Percentiles rank a stretch among this genome's conserved stretches.
Conservation (phyloP, 1,139 yeast genomes). For the Sugiyamaella grinbergsii region DNA sequence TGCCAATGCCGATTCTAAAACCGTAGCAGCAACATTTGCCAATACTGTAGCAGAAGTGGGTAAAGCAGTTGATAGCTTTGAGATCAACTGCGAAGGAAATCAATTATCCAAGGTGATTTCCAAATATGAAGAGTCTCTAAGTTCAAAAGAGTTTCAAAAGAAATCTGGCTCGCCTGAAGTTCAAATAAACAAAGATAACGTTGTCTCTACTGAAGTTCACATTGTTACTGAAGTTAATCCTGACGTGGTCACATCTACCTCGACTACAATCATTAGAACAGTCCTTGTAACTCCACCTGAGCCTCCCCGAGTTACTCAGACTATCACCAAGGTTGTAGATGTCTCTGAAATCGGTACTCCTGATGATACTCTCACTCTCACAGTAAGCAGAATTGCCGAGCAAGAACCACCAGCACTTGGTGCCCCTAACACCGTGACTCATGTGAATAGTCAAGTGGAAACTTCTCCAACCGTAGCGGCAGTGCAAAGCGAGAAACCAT, state of each 20-base stretch:
- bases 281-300: conserved; percentile 13
- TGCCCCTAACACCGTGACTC: conserved; percentile 1
- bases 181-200: not conserved
- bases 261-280: conserved; percentile 12
- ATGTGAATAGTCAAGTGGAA: not conserved
- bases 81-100: conserved; percentile 10
- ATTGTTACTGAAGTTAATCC: conserved; percentile 1
- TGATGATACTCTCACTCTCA: conserved; percentile 2
- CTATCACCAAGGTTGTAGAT: conserved; percentile 9
- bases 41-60: conserved; percentile 16
- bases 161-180: not conserved
- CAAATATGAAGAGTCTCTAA: conserved; percentile 4
- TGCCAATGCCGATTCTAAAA: conserved; percentile 6
- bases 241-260: conserved; percentile 6
- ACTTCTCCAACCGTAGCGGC: not conserved
- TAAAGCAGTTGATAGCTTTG: conserved; percentile 14
- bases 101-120: conserved; percentile 1
- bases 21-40: conserved; percentile 18
- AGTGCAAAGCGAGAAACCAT: too few species aligned
- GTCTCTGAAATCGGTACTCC: conserved; percentile 11
- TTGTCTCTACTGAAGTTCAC: conserved; percentile 1
- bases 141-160: conserved; percentile 1
- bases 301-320: conserved; percentile 6
- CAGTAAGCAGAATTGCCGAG: not conserved
- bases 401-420: conserved; percentile 2